Conservation (phyloP, 1,284 basidiomycete genomes). For the Papiliotrema terrestris region DNA sequence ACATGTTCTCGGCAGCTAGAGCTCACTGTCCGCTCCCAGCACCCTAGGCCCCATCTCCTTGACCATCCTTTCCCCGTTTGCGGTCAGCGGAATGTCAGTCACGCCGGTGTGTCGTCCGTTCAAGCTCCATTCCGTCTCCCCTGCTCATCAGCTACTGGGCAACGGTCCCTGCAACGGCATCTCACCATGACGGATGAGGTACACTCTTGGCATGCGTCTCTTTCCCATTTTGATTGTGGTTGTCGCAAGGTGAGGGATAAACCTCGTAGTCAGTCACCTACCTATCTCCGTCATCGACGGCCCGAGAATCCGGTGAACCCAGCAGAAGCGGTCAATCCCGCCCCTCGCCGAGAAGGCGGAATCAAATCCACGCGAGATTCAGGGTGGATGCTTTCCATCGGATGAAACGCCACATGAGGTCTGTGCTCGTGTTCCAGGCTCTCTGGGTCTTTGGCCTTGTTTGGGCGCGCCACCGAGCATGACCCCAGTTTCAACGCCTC, state of each 20-base stretch:
- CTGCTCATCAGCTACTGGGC: constrained; percentile 47
- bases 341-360: neutral
- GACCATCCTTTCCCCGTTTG: constrained; percentile 72
- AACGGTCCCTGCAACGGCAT: neutral
- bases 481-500: constrained; percentile 3
- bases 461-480: neutral
- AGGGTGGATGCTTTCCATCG: neutral
- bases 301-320: no score
- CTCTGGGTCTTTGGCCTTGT: neutral
- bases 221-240: constrained; percentile 16
- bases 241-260: neutral
- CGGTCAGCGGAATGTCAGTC: constrained; percentile 80
- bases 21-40: constrained; percentile 73
- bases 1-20: neutral
- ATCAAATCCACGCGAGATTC: neutral
- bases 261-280: no score
- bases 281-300: no score
- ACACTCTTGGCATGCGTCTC: constrained; percentile 49
- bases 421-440: neutral
- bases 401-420: no score
- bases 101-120: constrained; percentile 85
- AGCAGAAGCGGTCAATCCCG: no score
- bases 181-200: constrained; percentile 47
- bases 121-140: constrained; percentile 91
- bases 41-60: constrained; percentile 61